Percentiles rank a stretch among this genome's conserved stretches.
Conservation (phyloP, 2,329 filamentous ascomycete genomes). For the Arthrobotrys sinensis region DNA sequence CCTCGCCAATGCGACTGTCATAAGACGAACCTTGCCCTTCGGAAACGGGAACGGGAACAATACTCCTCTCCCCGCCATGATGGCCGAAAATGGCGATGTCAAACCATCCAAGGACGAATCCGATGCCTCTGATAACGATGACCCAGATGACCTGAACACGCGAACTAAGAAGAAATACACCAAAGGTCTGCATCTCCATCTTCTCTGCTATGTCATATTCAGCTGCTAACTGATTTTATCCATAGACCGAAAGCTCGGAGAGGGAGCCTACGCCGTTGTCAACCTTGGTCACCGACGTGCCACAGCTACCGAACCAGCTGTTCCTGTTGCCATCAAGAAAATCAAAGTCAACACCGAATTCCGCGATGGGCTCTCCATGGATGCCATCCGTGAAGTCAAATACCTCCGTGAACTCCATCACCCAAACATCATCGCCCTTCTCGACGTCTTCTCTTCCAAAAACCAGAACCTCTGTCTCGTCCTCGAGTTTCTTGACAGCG, state of each 20-base stretch:
- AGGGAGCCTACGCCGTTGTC: slow-evolving; percentile 97
- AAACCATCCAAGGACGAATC: slow-evolving; percentile 20
- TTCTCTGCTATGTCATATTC: neutral
- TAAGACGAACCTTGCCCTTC: slow-evolving; percentile 43
- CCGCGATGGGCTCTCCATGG: slow-evolving; percentile 91
- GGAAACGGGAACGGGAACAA: slow-evolving; percentile 52
- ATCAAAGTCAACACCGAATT: slow-evolving; percentile 90
- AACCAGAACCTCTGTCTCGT: slow-evolving; percentile 97
- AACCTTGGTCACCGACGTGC: slow-evolving; percentile 85
- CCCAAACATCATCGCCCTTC: slow-evolving; percentile 93
- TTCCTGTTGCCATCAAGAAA: slow-evolving; percentile 91
- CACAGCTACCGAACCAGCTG: slow-evolving; percentile 74
- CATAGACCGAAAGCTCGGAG: slow-evolving; percentile 87
- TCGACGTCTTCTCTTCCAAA: slow-evolving; percentile 94
- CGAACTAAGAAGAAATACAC: slow-evolving; percentile 89
- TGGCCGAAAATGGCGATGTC: slow-evolving; percentile 47
- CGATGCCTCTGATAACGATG: slow-evolving; percentile 59
- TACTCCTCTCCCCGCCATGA: slow-evolving; percentile 26
- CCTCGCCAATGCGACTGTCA: slow-evolving; percentile 15
- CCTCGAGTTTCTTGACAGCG: slow-evolving; percentile 92
- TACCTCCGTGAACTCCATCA: slow-evolving; percentile 94
- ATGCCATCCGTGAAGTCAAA: slow-evolving; percentile 95
- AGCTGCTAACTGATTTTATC: neutral
- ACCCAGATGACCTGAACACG: slow-evolving; percentile 83
- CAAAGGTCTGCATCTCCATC: slow-evolving; percentile 74